phyloP scores from a whole-genome alignment of 2,329 filamentous ascomycete species.

The Cadophora malorum region DNA sequence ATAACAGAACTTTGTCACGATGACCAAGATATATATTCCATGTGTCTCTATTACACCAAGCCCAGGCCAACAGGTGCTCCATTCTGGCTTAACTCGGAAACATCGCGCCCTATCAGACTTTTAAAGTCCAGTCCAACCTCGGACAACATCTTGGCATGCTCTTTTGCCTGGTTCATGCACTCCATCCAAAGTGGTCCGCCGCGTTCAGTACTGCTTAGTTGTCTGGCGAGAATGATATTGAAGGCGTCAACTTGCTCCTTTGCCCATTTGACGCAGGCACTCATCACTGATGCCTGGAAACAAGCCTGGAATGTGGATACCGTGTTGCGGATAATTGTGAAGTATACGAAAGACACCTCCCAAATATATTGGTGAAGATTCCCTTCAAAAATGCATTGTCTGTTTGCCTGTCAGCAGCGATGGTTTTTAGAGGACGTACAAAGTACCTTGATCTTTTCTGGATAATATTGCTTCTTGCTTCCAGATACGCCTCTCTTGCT shows the following conservation, averaged over 20 bases:
- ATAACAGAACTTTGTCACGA: not conserved
- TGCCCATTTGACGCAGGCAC: conserved; percentile 97
- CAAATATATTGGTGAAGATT: conserved; percentile 93
- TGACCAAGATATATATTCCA: conserved; percentile 2
- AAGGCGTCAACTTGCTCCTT: conserved; percentile 93
- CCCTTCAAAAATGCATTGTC: conserved; percentile 94
- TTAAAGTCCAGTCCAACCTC: conserved; percentile 92
- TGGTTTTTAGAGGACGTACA: not conserved
- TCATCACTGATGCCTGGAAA: conserved; percentile 87
- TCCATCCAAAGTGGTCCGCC: conserved; percentile 79
- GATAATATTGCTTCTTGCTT: conserved; percentile 78
- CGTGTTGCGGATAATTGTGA: conserved; percentile 92
- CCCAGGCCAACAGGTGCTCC: conserved; percentile 50
- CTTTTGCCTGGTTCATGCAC: conserved; percentile 81
- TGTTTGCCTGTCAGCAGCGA: conserved; percentile 48
- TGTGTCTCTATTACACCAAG: conserved; percentile 29
- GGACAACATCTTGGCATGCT: conserved; percentile 79
- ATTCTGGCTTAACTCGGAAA: conserved; percentile 32
- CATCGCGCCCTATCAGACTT: conserved; percentile 74
- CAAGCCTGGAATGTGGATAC: conserved; percentile 86
- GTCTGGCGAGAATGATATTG: conserved; percentile 80
- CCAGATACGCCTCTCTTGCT: conserved; percentile 85
- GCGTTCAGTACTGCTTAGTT: conserved; percentile 84
- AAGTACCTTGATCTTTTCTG: conserved; percentile 80
- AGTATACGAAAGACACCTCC: conserved; percentile 94